These are phyloP conservation scores for Colletotrichum coccodes DNA, from an alignment of 2,329 filamentous ascomycete species.

Conservation along the genomic window DNA sequence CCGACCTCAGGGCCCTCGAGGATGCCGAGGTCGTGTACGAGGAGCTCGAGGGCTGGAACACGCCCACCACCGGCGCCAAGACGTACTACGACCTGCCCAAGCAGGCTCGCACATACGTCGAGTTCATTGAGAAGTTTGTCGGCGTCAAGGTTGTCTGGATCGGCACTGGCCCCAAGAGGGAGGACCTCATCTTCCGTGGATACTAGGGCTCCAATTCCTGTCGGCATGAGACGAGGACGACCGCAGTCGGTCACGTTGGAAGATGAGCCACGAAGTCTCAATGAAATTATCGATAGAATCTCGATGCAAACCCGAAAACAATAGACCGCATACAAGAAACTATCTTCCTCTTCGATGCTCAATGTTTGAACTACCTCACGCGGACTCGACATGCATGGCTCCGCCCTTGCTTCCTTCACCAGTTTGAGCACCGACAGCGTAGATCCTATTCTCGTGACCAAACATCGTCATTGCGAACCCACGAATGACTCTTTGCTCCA, in stretches of 20 bases:
- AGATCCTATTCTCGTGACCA: too few relatives aligned
- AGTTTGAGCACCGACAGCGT: too few relatives aligned
- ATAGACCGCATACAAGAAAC: slow-evolving; percentile 1
- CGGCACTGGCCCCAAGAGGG: slow-evolving; percentile 72
- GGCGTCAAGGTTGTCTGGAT: slow-evolving; percentile 64
- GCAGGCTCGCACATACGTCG: slow-evolving; percentile 73
- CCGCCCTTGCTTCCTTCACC: too few relatives aligned
- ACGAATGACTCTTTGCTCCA: background rate
- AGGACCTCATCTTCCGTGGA: slow-evolving; percentile 66
- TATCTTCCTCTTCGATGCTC: too few relatives aligned
- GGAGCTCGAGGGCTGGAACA: slow-evolving; percentile 76
- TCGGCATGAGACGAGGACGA: background rate
- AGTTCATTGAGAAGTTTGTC: slow-evolving; percentile 74
- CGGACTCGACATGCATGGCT: too few relatives aligned
- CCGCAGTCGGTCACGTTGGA: background rate
- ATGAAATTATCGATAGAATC: background rate
- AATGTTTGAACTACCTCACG: too few relatives aligned
- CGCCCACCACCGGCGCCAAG: slow-evolving; percentile 68
- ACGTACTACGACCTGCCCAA: slow-evolving; percentile 71
- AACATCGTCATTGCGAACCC: background rate
- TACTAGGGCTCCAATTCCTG: slow-evolving; percentile 9
- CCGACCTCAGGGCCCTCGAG: slow-evolving; percentile 67
- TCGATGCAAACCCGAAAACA: background rate
- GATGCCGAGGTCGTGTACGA: slow-evolving; percentile 73
- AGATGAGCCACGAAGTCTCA: background rate